These are phyloP conservation scores for Boletus sensibilis DNA, from an alignment of 768 basidiomycete species.

Conservation along the genomic window DNA sequence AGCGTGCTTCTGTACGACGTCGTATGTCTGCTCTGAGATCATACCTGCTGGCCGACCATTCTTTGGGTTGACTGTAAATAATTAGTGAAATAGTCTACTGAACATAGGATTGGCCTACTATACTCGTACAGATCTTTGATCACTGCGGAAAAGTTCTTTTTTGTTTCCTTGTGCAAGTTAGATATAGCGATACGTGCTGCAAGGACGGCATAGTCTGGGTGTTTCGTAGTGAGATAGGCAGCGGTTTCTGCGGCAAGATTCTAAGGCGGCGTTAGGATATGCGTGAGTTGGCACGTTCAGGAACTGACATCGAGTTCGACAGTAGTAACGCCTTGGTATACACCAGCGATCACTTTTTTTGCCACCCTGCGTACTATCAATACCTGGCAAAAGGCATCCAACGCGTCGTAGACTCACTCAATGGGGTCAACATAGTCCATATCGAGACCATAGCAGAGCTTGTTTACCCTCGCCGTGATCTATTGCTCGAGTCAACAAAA, in stretches of 20 bases:
- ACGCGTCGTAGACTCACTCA: conserved; percentile 46
- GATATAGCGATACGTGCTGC: conserved; percentile 99
- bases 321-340: conserved; percentile 95
- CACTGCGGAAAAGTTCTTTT: conserved; percentile 93
- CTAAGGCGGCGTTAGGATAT: conserved; percentile 38
- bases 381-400: neutral
- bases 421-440: conserved; percentile 89
- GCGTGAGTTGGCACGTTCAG: neutral
- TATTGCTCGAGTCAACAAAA: conserved; percentile 32
- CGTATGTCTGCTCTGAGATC: conserved; percentile 88
- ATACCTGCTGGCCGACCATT: conserved; percentile 83
- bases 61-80: conserved; percentile 84
- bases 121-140: conserved; percentile 89
- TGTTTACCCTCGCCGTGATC: conserved; percentile 86
- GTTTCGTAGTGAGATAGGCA: conserved; percentile 94
- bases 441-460: conserved; percentile 96
- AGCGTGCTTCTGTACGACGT: conserved; percentile 77
- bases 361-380: conserved; percentile 55
- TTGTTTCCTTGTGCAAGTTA: conserved; percentile 98
- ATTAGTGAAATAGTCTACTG: neutral
- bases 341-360: conserved; percentile 90
- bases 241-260: conserved; percentile 97
- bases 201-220: conserved; percentile 97
- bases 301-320: conserved; percentile 88
- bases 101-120: conserved; percentile 45